phyloP scores from a whole-genome alignment of 768 basidiomycete species.

The Amanita molliuscula region DNA sequence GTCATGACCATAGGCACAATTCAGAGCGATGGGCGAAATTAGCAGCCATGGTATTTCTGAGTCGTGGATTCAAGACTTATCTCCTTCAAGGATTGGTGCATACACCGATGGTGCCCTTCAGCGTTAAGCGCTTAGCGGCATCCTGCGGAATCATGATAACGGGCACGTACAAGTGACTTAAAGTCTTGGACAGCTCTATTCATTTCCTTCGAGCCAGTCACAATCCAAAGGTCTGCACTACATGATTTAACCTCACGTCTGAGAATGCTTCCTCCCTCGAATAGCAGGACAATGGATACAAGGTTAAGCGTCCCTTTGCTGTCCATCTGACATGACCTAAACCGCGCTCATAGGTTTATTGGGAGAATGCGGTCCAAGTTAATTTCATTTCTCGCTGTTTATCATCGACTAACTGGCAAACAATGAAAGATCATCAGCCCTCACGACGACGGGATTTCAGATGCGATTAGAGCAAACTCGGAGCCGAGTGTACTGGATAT shows the following conservation, averaged over 20 bases:
- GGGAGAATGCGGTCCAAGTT: conserved; percentile 85
- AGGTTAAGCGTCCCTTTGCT: conserved; percentile 29
- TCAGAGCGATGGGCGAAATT: conserved; percentile 70
- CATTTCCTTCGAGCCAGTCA: conserved; percentile 56
- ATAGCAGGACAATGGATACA: conserved; percentile 84
- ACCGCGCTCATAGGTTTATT: conserved; percentile 52
- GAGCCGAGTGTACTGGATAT: conserved; percentile 38
- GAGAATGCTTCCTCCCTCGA: background rate
- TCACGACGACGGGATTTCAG: conserved; percentile 71
- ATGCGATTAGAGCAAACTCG: conserved; percentile 50
- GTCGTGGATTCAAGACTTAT: conserved; percentile 57
- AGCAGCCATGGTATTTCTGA: conserved; percentile 61
- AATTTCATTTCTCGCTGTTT: background rate
- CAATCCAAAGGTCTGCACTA: conserved; percentile 65
- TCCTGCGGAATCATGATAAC: conserved; percentile 89
- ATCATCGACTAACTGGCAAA: background rate
- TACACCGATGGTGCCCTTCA: conserved; percentile 84
- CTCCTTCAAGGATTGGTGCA: conserved; percentile 63
- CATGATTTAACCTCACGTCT: background rate
- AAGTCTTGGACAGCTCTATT: conserved; percentile 1
- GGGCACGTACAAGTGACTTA: conserved; percentile 31
- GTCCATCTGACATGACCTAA: background rate
- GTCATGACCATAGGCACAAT: conserved; percentile 80
- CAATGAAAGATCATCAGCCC: conserved; percentile 65
- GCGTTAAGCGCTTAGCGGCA: conserved; percentile 52